These are phyloP conservation scores for Thuja plicata DNA, from an alignment of 83 land plant species.

Conservation along the genomic window DNA sequence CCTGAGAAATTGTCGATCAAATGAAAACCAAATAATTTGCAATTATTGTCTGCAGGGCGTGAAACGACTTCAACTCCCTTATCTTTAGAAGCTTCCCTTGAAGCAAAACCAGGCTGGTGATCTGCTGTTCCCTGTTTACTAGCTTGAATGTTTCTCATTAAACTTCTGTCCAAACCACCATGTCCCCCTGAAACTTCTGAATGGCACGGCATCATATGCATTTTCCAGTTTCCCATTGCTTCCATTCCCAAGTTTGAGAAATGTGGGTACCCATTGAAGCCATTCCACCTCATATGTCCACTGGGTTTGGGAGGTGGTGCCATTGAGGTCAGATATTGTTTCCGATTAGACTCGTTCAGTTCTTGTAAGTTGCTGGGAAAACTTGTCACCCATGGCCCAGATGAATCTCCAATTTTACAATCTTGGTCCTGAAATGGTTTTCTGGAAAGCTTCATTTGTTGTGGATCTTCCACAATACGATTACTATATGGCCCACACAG, in stretches of 20 bases:
- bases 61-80: slow-evolving; percentile 33
- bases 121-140: slow-evolving; percentile 26
- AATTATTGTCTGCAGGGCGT: slow-evolving; percentile 19
- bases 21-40: slow-evolving; percentile 61
- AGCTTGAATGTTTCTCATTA: slow-evolving; percentile 21
- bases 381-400: slow-evolving; percentile 33
- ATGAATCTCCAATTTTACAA: slow-evolving; percentile 17
- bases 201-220: slow-evolving; percentile 23
- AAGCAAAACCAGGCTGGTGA: slow-evolving; percentile 21
- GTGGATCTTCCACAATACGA: slow-evolving; percentile 4
- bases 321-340: slow-evolving; percentile 17
- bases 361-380: slow-evolving; percentile 25
- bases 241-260: slow-evolving; percentile 19
- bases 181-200: slow-evolving; percentile 17
- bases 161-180: not conserved
- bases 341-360: slow-evolving; percentile 31
- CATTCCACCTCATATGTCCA: slow-evolving; percentile 27
- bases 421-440: slow-evolving; percentile 30
- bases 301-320: slow-evolving; percentile 23
- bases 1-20: slow-evolving; percentile 31
- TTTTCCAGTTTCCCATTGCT: slow-evolving; percentile 39
- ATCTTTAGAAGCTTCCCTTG: slow-evolving; percentile 15
- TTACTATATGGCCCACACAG: slow-evolving; percentile 18
- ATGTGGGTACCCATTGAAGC: slow-evolving; percentile 21
- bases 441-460: slow-evolving; percentile 12